Evolutionary conservation across 139 green algal species (phyloP), one percentile per base, ranked within the genome.

Genomic region (Chlorella sp.): DNA sequence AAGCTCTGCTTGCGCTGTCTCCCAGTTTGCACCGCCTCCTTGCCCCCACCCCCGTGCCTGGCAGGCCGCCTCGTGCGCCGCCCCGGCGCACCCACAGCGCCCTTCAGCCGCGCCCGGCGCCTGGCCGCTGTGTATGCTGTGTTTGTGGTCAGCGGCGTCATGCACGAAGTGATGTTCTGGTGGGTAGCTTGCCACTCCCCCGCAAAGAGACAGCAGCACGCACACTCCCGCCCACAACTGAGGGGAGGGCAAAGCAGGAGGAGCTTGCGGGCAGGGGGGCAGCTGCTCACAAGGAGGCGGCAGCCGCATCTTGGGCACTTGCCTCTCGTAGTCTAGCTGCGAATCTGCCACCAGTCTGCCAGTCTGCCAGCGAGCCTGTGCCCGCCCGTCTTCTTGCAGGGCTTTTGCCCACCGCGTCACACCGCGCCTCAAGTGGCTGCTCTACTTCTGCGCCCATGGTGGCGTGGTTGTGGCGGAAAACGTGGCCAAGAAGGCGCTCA

Each of bases 101-200:
- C 75, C 75, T 81, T 81, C 75, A 81, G 75, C 75, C 75, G 75
- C 36, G 12, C 75, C 36, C 75, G 75, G n/a, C 75, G 75, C 75
- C 75, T 81, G 75, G 75, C 36, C 34, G 75, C 75, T 16, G 75
- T 81, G 75, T 39, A 53, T 39, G 75, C 75, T 53, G 75, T 81
- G 11, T 81, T 81, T 34, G 37, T 81, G 19, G 37, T 39, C 34
- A 81, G 75, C 36, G 75, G 75, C 34, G 16, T 81, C 36, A 81
- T 81, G 75, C 75, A 81, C 75, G 75, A 81, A 34, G n/a, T 30
- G 4, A 34, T 81, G 75, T 81, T 81, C 30, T 81, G 75, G 75
- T 81, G 75, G 24, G 75, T 19, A 0, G n/a, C 0, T 22, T 36
- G 24, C 30, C 14, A 21, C 4, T 80, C n/a, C 26, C 39, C 19